Conservation (phyloP, 208 protist genomes). For the Tritrichomonas foetus region DNA sequence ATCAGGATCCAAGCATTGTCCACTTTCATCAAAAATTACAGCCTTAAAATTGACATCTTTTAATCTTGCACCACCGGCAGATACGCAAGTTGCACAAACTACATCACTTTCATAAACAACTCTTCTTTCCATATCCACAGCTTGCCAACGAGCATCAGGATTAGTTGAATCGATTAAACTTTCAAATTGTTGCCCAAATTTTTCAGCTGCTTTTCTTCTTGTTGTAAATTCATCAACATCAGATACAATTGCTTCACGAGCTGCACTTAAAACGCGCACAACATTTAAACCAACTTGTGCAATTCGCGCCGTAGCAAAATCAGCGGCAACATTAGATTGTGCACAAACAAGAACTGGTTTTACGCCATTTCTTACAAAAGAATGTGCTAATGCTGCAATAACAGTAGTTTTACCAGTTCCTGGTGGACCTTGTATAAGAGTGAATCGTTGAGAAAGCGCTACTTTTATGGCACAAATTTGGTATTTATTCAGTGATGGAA, state of each 20-base stretch:
- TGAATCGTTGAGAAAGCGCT: slow-evolving; percentile 67
- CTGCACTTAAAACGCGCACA: slow-evolving; percentile 81
- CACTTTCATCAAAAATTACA: slow-evolving; percentile 91
- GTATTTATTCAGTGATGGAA: neutral
- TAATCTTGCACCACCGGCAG: slow-evolving; percentile 78
- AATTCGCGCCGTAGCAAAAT: slow-evolving; percentile 85
- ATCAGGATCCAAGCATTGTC: slow-evolving; percentile 83
- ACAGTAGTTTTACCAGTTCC: slow-evolving; percentile 94
- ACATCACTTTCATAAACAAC: slow-evolving; percentile 72
- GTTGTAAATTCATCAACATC: slow-evolving; percentile 75
- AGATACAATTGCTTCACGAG: slow-evolving; percentile 70
- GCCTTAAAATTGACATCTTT: slow-evolving; percentile 69
- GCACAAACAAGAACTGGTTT: slow-evolving; percentile 76
- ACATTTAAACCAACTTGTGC: slow-evolving; percentile 75
- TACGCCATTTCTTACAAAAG: slow-evolving; percentile 62
- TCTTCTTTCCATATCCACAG: neutral
- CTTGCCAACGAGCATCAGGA: slow-evolving; percentile 23
- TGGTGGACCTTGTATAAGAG: slow-evolving; percentile 80
- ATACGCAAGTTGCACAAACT: slow-evolving; percentile 85
- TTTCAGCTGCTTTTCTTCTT: slow-evolving; percentile 71
- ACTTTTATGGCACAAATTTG: neutral
- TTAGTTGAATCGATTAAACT: slow-evolving; percentile 68
- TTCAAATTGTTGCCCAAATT: slow-evolving; percentile 45
- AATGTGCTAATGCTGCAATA: slow-evolving; percentile 82
- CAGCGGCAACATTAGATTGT: slow-evolving; percentile 89